Base-by-base conservation (phyloP, 192 early-diverging fungal species). In the Podila verticillata region DNA sequence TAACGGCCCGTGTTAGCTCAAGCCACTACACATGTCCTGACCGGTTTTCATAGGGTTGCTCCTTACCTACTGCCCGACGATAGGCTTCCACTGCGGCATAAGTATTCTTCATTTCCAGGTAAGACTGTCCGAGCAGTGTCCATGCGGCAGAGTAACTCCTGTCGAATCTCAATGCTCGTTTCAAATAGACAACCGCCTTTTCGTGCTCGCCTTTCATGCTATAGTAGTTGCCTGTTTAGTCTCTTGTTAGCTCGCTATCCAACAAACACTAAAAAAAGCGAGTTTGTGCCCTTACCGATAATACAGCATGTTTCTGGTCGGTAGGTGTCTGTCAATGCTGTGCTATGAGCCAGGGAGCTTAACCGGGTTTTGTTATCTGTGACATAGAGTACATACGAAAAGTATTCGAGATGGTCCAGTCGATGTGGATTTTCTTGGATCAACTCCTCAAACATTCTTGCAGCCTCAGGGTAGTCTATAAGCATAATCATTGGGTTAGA, bases 41-140 rank as follows among this genome's bases (percentile, higher is more conserved):
- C 32, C 7, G 51, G 4, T n/a, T 24, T 17, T 54, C 54, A 48
- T 5, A 63, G 24, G 20, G 19, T 8, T 32, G 28, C 4, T 28
- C 19, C 83, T 68, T 81, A 94, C 92, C 91, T 6, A 95, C 84
- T 0, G 95, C 97, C 61, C 91, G 83, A 32, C 94, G 86, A 70
- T 98, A 98, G 8, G 94, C 92, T 74, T 97, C 94, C 7, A 97
- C 88, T 1, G 96, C 98, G 6, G 94, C 95, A 31, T 94, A 85
- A 0, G 92, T 90, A 70, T 96, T 96, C 65, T 96, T 96, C 71
- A 96, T 68, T 75, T 99, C 96, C 35, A 99, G 84, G 68, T 95
- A 98, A 80, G 97, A 95, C 72, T 98, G 96, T 2, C 97, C 98
- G 86, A 99, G 87, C 65, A 99, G 85, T 1, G 95, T 97, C 94